phyloP scores from a whole-genome alignment of 1,284 basidiomycete genomes.

The Coriolopsis trogii region DNA sequence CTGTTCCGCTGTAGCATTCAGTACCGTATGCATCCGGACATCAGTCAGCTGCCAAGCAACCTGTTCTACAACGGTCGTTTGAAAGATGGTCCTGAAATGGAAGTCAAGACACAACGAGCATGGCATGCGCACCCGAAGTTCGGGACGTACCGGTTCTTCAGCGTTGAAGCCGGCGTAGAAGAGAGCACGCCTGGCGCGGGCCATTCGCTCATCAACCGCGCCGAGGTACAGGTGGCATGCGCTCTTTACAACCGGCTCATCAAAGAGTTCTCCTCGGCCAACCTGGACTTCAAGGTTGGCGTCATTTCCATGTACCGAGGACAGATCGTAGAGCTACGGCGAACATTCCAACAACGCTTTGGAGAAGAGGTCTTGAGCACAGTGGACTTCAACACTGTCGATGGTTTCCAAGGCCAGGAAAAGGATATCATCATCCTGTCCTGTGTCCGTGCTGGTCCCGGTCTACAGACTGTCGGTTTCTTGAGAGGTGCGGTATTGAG shows the following conservation, averaged over 20 bases:
- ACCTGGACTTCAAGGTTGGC: constrained; percentile 83
- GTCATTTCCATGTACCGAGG: constrained; percentile 96
- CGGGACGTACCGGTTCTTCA: constrained; percentile 90
- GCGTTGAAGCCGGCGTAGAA: constrained; percentile 68
- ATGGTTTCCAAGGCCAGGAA: constrained; percentile 98
- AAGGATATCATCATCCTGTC: constrained; percentile 97
- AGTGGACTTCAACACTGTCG: constrained; percentile 97
- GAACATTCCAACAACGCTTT: constrained; percentile 73
- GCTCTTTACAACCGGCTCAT: constrained; percentile 79
- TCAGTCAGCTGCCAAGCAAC: constrained; percentile 87
- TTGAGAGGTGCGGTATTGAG: constrained; percentile 62
- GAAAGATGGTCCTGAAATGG: constrained; percentile 91
- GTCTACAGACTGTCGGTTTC: constrained; percentile 84
- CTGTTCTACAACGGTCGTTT: constrained; percentile 88
- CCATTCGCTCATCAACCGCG: constrained; percentile 80
- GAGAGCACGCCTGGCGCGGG: constrained; percentile 41
- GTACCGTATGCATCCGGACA: constrained; percentile 99
- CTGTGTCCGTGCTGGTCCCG: constrained; percentile 89
- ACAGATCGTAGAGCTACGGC: constrained; percentile 81
- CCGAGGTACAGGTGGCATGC: constrained; percentile 80
- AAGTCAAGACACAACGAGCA: constrained; percentile 74
- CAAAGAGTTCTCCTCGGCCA: constrained; percentile 63
- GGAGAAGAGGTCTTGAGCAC: constrained; percentile 72
- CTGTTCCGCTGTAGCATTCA: constrained; percentile 71
- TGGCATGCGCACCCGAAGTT: constrained; percentile 89